Evolutionary conservation across 176 grass and related monocot genomes (phyloP).

Genomic region (Eleusine coracana): DNA sequence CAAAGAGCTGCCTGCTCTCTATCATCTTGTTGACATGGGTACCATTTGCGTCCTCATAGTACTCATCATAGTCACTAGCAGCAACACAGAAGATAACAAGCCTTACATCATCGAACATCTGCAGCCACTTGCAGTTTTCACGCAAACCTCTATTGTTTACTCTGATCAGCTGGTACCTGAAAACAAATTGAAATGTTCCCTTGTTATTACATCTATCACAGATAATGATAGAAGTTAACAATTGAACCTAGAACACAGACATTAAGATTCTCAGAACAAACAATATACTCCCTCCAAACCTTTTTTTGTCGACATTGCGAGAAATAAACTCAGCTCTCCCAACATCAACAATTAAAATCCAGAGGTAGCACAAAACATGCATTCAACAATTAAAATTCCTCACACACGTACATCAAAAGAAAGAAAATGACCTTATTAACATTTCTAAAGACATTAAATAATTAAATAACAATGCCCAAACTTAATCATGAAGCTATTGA

Average conservation of each 20-base stretch:
- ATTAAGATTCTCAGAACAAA: not conserved
- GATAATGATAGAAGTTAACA: not conserved
- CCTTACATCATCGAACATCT: conserved; percentile 86
- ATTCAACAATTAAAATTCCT: not conserved
- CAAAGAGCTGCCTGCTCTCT: conserved; percentile 76
- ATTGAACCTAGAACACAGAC: not conserved
- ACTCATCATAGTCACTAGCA: conserved; percentile 76
- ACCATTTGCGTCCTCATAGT: conserved; percentile 58
- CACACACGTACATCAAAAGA: not conserved
- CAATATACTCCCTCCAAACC: not conserved
- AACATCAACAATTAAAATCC: too few relatives aligned
- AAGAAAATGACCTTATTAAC: not conserved
- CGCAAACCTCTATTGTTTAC: conserved; percentile 66
- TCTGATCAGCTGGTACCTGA: conserved; percentile 89
- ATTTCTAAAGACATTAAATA: not conserved
- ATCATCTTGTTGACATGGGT: conserved; percentile 76
- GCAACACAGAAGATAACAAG: conserved; percentile 82
- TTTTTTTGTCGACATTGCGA: too few relatives aligned
- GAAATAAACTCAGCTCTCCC: too few relatives aligned
- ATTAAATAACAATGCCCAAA: not conserved
- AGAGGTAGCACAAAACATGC: not conserved
- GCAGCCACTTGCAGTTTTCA: conserved; percentile 83
- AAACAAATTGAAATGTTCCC: conserved; percentile 10
- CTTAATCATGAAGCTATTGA: not conserved
- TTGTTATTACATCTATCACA: not conserved